These are phyloP conservation scores for Macrophomina tecta DNA, from an alignment of 2,329 filamentous ascomycete genomes.

Conservation along the genomic window DNA sequence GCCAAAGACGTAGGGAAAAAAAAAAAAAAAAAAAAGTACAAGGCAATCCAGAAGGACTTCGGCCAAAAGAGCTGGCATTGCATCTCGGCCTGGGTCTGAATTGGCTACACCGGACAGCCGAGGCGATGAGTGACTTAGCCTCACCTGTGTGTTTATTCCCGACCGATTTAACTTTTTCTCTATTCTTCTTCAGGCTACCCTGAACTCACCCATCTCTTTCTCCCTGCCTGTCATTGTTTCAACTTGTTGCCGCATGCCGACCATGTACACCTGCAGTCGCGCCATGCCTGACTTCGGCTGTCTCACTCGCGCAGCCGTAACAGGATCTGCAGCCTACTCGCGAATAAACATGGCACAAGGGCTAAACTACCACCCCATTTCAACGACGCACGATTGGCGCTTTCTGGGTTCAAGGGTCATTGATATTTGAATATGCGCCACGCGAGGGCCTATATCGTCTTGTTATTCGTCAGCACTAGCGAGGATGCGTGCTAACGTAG, in stretches of 20 bases:
- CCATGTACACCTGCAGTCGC: not conserved
- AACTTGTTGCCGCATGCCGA: not conserved
- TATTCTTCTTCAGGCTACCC: constrained; percentile 2
- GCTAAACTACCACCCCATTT: not conserved
- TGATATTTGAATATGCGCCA: not conserved
- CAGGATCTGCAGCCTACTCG: not conserved
- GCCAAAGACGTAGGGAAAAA: too few species aligned
- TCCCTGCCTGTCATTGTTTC: not conserved
- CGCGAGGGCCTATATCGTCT: not conserved
- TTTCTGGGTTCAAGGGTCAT: not conserved
- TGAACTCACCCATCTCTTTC: not conserved
- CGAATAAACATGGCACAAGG: not conserved
- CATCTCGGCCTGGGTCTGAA: too few species aligned
- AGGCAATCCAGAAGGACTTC: too few species aligned
- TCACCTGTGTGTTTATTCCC: not conserved
- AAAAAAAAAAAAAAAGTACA: too few species aligned
- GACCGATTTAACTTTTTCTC: not conserved
- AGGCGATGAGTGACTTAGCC: not conserved
- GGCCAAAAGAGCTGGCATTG: too few species aligned
- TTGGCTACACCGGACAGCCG: too few species aligned
- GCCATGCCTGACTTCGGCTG: not conserved
- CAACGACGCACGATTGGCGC: too few species aligned
- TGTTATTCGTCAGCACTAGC: constrained; percentile 6
- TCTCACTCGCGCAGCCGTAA: not conserved
- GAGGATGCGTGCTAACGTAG: not conserved